These are phyloP conservation scores for Ecytonucleospora hepatopenaei DNA, from an alignment of 371 early-diverging fungal species.

Conservation along the genomic window DNA sequence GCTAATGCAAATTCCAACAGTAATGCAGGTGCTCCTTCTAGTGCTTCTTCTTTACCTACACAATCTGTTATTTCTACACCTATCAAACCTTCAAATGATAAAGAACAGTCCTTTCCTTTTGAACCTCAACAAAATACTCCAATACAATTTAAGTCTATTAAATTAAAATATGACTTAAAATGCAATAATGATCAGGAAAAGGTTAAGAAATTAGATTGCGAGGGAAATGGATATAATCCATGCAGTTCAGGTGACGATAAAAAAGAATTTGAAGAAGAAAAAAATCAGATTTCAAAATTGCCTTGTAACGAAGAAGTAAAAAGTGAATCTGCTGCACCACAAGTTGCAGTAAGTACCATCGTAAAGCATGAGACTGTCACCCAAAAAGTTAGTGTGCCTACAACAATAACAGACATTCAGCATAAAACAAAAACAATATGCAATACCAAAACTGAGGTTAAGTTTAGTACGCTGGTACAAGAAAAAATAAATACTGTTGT, in stretches of 20 bases:
- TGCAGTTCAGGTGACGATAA: not conserved
- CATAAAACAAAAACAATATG: not conserved
- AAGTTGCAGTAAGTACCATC: not conserved
- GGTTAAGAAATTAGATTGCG: not conserved
- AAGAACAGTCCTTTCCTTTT: not conserved
- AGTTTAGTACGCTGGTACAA: too few relatives aligned
- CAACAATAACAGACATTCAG: not conserved
- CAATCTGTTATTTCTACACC: not conserved
- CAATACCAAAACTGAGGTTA: not conserved
- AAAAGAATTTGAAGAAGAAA: not conserved
- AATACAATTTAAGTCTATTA: constrained; percentile 4
- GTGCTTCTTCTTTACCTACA: not conserved
- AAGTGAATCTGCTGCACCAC: not conserved
- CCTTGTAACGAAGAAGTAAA: not conserved
- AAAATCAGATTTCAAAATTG: not conserved
- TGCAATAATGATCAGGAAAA: not conserved
- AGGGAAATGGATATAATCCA: not conserved
- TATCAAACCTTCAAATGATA: not conserved
- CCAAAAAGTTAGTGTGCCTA: not conserved
- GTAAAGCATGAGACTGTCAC: not conserved
- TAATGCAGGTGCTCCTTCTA: not conserved
- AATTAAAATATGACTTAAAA: constrained; percentile 7
- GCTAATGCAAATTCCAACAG: not conserved
- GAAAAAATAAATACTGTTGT: not conserved
- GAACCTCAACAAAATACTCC: not conserved